A percentile compares a stretch with the other conserved stretches of the same genome.
Evolutionary conservation across 2,329 filamentous ascomycete species (phyloP).

Genomic region (Fusarium sacchari): DNA sequence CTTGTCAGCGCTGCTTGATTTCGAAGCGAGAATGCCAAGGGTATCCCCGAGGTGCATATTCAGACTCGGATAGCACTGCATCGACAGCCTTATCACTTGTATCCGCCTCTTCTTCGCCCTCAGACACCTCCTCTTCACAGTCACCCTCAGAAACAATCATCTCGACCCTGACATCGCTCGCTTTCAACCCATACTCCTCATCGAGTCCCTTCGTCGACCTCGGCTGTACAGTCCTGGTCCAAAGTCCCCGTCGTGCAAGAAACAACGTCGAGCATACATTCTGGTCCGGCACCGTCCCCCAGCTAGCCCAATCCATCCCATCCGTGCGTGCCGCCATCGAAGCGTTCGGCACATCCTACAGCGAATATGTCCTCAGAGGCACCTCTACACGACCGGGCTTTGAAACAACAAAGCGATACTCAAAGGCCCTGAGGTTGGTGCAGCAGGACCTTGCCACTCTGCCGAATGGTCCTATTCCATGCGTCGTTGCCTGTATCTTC

Average conservation of each 20-base stretch:
- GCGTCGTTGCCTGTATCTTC: slow-evolving; percentile 32
- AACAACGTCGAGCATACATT: slow-evolving; percentile 24
- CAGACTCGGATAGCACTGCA: background rate
- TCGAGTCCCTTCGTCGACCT: slow-evolving; percentile 17
- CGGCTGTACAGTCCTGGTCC: slow-evolving; percentile 12
- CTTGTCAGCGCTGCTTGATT: slow-evolving; percentile 24
- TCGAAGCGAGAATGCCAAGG: slow-evolving; percentile 18
- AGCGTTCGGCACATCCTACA: slow-evolving; percentile 28
- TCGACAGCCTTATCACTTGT: background rate
- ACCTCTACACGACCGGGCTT: background rate
- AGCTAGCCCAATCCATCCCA: slow-evolving; percentile 24
- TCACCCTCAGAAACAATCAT: background rate
- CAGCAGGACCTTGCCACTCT: slow-evolving; percentile 25
- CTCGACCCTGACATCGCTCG: background rate
- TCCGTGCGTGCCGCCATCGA: slow-evolving; percentile 31
- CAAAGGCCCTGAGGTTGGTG: slow-evolving; percentile 15
- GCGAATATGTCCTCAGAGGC: slow-evolving; percentile 23
- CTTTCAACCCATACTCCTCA: background rate
- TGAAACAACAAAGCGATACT: slow-evolving; percentile 21
- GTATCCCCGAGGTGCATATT: slow-evolving; percentile 19
- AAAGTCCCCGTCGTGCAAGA: slow-evolving; percentile 27
- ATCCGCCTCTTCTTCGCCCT: background rate
- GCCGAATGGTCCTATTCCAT: slow-evolving; percentile 16
- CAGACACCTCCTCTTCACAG: background rate
- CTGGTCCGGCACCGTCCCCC: slow-evolving; percentile 30